A percentile compares a stretch with the other conserved stretches of the same genome.
Conservation (phyloP, 345 rosid genomes). For the Bruguiera gymnorhiza region DNA sequence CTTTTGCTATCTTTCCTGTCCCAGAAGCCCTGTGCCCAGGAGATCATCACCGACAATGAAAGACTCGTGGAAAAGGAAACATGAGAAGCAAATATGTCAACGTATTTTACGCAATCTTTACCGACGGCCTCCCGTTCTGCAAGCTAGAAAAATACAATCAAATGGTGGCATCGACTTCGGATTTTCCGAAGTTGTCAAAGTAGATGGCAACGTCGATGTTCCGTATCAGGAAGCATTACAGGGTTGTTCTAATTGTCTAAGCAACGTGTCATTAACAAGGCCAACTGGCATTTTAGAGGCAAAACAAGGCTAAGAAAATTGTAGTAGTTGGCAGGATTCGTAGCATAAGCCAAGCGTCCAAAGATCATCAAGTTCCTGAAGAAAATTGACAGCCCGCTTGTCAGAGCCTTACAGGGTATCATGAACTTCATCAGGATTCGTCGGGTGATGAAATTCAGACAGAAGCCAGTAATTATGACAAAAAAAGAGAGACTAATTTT, state of each 20-base stretch:
- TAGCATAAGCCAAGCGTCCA: not conserved
- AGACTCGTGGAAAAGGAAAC: too few species aligned
- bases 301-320: not conserved
- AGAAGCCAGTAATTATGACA: too few species aligned
- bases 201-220: not conserved
- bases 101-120: too few species aligned
- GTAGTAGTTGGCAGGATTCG: too few species aligned
- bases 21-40: too few species aligned
- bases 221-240: too few species aligned
- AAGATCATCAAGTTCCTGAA: not conserved
- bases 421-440: not conserved
- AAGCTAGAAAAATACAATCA: not conserved
- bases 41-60: too few species aligned
- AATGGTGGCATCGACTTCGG: not conserved
- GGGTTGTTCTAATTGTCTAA: not conserved
- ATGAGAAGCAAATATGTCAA: too few species aligned
- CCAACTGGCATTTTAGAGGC: not conserved
- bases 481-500: too few species aligned
- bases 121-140: too few species aligned
- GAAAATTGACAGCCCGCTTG: not conserved
- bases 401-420: slow-evolving; percentile 1
- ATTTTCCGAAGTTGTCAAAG: not conserved
- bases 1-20: too few species aligned
- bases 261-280: not conserved
- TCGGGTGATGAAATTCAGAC: too few species aligned